Evolutionary conservation across 208 protist species (phyloP).

Genomic region (Leishmania tarentolae): DNA sequence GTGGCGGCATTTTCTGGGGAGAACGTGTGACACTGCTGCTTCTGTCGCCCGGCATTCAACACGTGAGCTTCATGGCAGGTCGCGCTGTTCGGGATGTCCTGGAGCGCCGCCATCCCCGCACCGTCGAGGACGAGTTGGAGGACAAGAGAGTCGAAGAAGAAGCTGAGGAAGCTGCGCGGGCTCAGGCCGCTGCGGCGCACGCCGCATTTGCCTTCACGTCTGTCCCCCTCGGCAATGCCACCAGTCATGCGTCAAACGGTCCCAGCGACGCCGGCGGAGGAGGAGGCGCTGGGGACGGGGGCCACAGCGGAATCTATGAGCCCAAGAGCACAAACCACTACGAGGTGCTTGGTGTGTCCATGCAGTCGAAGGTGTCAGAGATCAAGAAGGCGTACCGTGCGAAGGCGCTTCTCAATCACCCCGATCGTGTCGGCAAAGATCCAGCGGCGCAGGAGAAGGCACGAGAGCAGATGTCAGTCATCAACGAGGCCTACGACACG

Average conservation of each 20-base stretch:
- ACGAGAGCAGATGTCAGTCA: constrained; percentile 65
- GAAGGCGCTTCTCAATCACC: constrained; percentile 67
- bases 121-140: constrained; percentile 53
- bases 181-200: constrained; percentile 10
- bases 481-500: constrained; percentile 86
- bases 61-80: constrained; percentile 9
- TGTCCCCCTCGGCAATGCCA: constrained; percentile 7
- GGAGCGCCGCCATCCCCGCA: constrained; percentile 46
- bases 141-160: constrained; percentile 44
- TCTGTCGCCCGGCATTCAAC: constrained; percentile 33
- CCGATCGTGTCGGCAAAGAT: constrained; percentile 58
- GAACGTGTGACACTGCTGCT: constrained; percentile 42
- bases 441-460: constrained; percentile 43
- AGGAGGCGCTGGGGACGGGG: background rate
- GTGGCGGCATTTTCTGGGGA: constrained; percentile 57
- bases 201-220: constrained; percentile 22
- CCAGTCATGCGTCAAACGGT: constrained; percentile 3
- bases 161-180: constrained; percentile 42
- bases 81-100: constrained; percentile 23
- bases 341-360: constrained; percentile 55
- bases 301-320: background rate
- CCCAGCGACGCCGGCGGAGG: background rate
- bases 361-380: constrained; percentile 47
- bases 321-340: constrained; percentile 42
- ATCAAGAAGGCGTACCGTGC: constrained; percentile 75